These are phyloP conservation scores for Pyrus betulifolia DNA, from an alignment of 306 rosid genomes.

Conservation along the genomic window DNA sequence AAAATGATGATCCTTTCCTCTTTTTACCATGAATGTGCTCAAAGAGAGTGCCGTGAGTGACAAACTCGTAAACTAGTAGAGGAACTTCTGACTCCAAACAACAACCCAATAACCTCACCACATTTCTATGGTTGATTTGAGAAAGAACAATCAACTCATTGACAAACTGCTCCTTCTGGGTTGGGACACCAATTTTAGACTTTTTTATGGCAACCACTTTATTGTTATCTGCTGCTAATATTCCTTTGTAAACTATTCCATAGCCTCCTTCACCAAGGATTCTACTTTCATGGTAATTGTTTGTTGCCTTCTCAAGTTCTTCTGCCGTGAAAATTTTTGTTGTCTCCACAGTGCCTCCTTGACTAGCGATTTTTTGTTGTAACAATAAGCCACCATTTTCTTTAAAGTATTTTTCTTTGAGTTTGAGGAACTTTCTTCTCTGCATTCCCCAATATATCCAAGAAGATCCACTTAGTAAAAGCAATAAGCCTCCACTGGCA, in stretches of 20 bases:
- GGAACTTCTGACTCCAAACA: neutral
- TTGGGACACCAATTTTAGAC: neutral
- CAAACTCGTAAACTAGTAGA: neutral
- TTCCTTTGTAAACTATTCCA: slow-evolving; percentile 3
- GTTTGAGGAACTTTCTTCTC: slow-evolving; percentile 7
- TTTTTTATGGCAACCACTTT: neutral
- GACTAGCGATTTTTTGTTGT: neutral
- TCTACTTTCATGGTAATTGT: neutral
- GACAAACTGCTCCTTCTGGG: neutral
- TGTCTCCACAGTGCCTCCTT: neutral
- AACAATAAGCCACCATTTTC: neutral
- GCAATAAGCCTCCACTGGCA: neutral
- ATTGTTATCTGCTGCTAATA: neutral
- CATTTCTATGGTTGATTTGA: slow-evolving; percentile 4
- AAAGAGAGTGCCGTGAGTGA: neutral
- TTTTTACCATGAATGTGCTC: neutral
- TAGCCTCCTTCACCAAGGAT: slow-evolving; percentile 7
- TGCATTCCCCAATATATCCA: slow-evolving; percentile 4
- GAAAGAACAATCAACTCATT: slow-evolving; percentile 1
- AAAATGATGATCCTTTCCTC: neutral
- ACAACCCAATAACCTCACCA: slow-evolving; percentile 4
- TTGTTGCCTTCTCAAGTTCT: neutral
- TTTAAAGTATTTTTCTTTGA: neutral
- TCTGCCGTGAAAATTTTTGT: neutral
- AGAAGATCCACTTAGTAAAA: neutral